phyloP scores from a whole-genome alignment of 495 filamentous ascomycete species.

The Amphirosellinia nigrospora region DNA sequence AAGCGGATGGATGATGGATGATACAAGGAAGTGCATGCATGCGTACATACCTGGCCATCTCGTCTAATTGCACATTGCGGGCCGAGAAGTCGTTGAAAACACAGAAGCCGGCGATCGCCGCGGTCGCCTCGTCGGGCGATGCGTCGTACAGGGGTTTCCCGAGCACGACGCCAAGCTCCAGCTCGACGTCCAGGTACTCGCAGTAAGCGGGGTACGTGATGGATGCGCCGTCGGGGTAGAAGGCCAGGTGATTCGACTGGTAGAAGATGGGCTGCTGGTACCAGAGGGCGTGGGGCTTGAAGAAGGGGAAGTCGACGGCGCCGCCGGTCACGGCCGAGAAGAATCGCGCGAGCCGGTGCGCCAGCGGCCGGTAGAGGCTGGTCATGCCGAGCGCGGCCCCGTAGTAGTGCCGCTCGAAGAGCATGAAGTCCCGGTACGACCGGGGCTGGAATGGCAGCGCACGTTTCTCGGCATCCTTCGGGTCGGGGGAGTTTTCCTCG shows the following conservation, averaged over 20 bases:
- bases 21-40: constrained; percentile 15
- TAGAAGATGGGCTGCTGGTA: constrained; percentile 28
- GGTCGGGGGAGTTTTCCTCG: constrained; percentile 20
- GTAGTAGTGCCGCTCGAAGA: constrained; percentile 28
- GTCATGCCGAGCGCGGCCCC: constrained; percentile 26
- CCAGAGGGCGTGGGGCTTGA: constrained; percentile 27
- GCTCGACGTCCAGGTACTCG: constrained; percentile 25
- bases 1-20: too few species aligned
- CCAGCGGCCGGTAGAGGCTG: constrained; percentile 20
- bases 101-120: constrained; percentile 27
- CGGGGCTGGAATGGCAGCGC: constrained; percentile 25
- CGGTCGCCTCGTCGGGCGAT: constrained; percentile 16
- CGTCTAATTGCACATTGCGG: constrained; percentile 25
- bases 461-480: constrained; percentile 11
- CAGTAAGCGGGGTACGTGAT: constrained; percentile 23
- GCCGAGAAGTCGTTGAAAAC: constrained; percentile 28
- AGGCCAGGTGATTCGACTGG: constrained; percentile 28
- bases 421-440: constrained; percentile 30
- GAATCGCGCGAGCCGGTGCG: neutral
- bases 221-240: constrained; percentile 21
- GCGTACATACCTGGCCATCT: constrained; percentile 26
- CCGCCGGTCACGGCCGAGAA: constrained; percentile 18
- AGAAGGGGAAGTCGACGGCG: constrained; percentile 24
- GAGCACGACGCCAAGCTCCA: constrained; percentile 25
- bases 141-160: constrained; percentile 27